Percentiles rank a stretch among this genome's conserved stretches.
These are phyloP conservation scores for Diaporthe sp. DNA, from an alignment of 2,329 filamentous ascomycete species.

Conservation along the genomic window DNA sequence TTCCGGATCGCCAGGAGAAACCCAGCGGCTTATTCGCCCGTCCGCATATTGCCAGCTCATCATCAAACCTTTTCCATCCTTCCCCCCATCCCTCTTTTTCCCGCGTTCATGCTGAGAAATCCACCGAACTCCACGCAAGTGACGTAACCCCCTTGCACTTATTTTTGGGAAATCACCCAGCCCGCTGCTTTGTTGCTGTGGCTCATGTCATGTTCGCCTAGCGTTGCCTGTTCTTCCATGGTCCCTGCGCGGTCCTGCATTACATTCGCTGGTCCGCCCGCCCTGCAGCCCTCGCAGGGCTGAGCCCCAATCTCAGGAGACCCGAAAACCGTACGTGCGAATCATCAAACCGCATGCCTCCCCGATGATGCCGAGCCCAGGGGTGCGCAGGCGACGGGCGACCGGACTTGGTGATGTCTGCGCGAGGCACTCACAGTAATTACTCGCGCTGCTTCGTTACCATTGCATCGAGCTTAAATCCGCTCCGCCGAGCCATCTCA, in stretches of 20 bases:
- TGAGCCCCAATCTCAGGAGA: constrained; percentile 24
- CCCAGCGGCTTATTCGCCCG: background rate
- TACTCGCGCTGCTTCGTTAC: constrained; percentile 3
- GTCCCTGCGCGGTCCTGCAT: constrained; percentile 9
- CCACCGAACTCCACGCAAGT: constrained; percentile 24
- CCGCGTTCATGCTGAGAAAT: constrained; percentile 14
- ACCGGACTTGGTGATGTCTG: background rate
- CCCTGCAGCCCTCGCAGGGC: constrained; percentile 30
- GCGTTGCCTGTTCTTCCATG: background rate
- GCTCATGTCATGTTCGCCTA: constrained; percentile 19
- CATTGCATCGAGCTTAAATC: constrained; percentile 18
- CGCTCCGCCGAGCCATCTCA: constrained; percentile 10
- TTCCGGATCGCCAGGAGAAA: constrained; percentile 13
- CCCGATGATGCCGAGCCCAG: constrained; percentile 28
- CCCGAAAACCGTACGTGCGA: background rate
- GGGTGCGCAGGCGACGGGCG: background rate
- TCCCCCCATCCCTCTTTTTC: background rate
- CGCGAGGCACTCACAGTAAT: background rate
- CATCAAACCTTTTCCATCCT: background rate
- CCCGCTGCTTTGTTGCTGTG: background rate
- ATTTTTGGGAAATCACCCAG: constrained; percentile 23
- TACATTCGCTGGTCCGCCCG: constrained; percentile 5
- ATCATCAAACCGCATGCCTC: background rate
- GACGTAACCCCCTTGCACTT: constrained; percentile 28
- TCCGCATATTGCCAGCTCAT: constrained; percentile 23